These are phyloP conservation scores for Brasenia schreberi DNA, from an alignment of 164 flowering plant genomes.

Conservation along the genomic window DNA sequence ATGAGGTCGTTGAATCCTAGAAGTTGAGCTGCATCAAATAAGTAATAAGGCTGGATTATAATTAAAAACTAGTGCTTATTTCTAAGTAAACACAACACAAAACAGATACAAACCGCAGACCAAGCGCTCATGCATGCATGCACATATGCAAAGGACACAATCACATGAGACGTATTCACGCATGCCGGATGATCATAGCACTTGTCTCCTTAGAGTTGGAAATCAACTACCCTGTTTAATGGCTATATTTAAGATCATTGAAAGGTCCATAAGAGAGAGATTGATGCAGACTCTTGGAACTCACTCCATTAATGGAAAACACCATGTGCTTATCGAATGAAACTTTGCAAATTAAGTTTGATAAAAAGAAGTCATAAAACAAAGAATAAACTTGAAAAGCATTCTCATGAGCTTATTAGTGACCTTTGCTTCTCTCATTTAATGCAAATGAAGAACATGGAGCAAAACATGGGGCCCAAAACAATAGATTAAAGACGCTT, in stretches of 20 bases:
- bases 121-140: too few relatives aligned
- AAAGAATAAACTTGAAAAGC: background rate
- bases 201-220: background rate
- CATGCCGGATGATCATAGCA: background rate
- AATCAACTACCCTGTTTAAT: background rate
- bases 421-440: background rate
- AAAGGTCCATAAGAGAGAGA: background rate
- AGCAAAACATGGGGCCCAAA: background rate
- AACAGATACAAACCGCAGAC: too few relatives aligned
- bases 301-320: background rate
- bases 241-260: background rate
- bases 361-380: background rate
- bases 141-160: too few relatives aligned
- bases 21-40: conserved; percentile 29
- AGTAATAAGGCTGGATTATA: background rate
- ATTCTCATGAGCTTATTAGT: background rate
- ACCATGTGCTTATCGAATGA: background rate
- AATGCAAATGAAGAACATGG: background rate
- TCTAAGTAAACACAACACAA: too few relatives aligned
- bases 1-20: conserved; percentile 36
- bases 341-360: background rate
- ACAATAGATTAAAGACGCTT: background rate
- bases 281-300: background rate
- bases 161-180: too few relatives aligned
- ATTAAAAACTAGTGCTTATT: too few relatives aligned